A percentile compares a stretch with the other conserved stretches of the same genome.
Conservation (phyloP, 2,329 filamentous ascomycete genomes). For the Raffaelea ambrosiae region DNA sequence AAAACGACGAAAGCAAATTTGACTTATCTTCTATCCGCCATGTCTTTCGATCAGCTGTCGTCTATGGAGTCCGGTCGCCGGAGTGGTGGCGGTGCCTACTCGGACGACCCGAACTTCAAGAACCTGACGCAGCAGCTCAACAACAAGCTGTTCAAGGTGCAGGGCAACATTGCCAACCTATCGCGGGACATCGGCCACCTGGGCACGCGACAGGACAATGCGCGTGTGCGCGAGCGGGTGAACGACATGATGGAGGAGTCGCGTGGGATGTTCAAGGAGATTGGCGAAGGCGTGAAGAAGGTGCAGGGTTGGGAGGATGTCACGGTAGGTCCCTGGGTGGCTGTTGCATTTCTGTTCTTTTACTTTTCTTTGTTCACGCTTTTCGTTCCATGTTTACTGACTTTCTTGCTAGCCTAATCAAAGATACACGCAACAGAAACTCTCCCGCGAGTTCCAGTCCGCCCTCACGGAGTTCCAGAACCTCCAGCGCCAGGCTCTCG, state of each 20-base stretch:
- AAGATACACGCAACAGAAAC: slow-evolving; percentile 92
- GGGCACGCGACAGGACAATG: slow-evolving; percentile 85
- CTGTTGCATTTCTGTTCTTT: not conserved
- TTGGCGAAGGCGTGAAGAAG: slow-evolving; percentile 89
- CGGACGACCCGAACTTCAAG: slow-evolving; percentile 89
- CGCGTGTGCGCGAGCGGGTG: slow-evolving; percentile 82
- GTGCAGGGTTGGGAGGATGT: slow-evolving; percentile 81
- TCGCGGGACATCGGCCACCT: slow-evolving; percentile 77
- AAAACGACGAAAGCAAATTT: too few relatives aligned
- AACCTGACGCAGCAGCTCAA: slow-evolving; percentile 74
- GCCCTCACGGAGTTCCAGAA: slow-evolving; percentile 85
- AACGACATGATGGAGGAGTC: slow-evolving; percentile 83
- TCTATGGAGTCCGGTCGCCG: slow-evolving; percentile 68
- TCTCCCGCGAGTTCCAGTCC: slow-evolving; percentile 86
- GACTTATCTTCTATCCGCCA: too few relatives aligned
- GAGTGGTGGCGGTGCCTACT: slow-evolving; percentile 51
- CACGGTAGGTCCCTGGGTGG: slow-evolving; percentile 44
- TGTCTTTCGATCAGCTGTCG: slow-evolving; percentile 89
- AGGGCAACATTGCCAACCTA: slow-evolving; percentile 78
- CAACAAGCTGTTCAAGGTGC: slow-evolving; percentile 81
- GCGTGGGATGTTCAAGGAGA: slow-evolving; percentile 76
- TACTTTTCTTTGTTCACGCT: not conserved
- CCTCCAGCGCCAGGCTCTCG: slow-evolving; percentile 81
- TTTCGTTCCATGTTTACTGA: too few relatives aligned
- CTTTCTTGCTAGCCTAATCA: slow-evolving; percentile 71